Percentiles rank a stretch among this genome's conserved stretches.
Conservation (phyloP, 1,139 yeast species). For the Kluyveromyces sp. region DNA sequence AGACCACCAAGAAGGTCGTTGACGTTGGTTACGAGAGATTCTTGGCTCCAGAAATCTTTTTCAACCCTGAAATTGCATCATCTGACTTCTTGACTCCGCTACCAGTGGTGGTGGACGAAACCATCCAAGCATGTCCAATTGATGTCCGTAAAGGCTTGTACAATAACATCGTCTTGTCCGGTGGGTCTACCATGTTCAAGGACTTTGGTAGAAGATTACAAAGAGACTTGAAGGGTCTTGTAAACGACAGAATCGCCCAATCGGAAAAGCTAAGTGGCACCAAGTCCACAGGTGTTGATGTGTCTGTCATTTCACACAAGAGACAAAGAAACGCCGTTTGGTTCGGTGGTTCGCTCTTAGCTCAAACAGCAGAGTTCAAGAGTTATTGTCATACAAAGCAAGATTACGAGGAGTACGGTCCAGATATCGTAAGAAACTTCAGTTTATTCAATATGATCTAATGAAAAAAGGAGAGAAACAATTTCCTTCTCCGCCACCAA, state of each 20-base stretch:
- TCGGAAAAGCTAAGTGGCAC: slow-evolving; percentile 78
- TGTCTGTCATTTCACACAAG: slow-evolving; percentile 93
- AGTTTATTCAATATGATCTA: slow-evolving; percentile 87
- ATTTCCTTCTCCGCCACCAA: too few species aligned
- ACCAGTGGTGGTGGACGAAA: slow-evolving; percentile 90
- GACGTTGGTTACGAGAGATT: slow-evolving; percentile 97
- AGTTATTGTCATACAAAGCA: slow-evolving; percentile 94
- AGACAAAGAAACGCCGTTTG: slow-evolving; percentile 98
- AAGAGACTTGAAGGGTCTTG: slow-evolving; percentile 83
- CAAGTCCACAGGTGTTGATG: slow-evolving; percentile 91
- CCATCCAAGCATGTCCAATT: slow-evolving; percentile 90
- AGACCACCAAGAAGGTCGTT: slow-evolving; percentile 55
- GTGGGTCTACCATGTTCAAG: slow-evolving; percentile 98
- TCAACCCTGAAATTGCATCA: slow-evolving; percentile 95
- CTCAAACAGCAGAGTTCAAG: slow-evolving; percentile 94
- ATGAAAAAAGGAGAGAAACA: slow-evolving; percentile 6
- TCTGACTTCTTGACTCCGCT: slow-evolving; percentile 93
- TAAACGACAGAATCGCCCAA: slow-evolving; percentile 76
- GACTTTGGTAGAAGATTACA: slow-evolving; percentile 97
- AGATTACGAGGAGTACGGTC: slow-evolving; percentile 97
- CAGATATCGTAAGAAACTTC: slow-evolving; percentile 93
- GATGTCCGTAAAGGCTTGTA: slow-evolving; percentile 96
- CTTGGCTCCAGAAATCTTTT: slow-evolving; percentile 96
- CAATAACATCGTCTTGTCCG: slow-evolving; percentile 88
- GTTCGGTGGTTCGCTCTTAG: slow-evolving; percentile 97